Conservation (phyloP, 805 yeast genomes). For the Blastobotrys terrestris region DNA sequence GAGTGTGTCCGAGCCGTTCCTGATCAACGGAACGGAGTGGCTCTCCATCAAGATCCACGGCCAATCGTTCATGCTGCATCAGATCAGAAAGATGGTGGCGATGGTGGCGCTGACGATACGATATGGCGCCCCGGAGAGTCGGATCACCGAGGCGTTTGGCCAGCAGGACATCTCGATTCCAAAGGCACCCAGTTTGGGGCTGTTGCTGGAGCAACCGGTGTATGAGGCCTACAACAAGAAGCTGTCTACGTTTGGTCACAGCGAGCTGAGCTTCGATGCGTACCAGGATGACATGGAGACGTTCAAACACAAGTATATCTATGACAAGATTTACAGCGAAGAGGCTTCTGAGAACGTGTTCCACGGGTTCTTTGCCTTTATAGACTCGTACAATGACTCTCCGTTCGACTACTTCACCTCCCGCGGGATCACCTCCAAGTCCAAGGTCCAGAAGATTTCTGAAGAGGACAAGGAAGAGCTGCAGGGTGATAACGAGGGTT, state of each 20-base stretch:
- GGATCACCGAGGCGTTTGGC: conserved; percentile 74
- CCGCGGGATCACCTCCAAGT: conserved; percentile 23
- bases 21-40: conserved; percentile 95
- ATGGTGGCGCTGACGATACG: conserved; percentile 85
- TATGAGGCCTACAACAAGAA: conserved; percentile 76
- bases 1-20: conserved; percentile 79
- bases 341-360: conserved; percentile 84
- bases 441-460: conserved; percentile 22
- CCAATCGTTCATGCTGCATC: conserved; percentile 97
- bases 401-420: conserved; percentile 49
- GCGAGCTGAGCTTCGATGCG: conserved; percentile 59
- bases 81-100: conserved; percentile 95
- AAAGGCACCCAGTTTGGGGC: conserved; percentile 94
- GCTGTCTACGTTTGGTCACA: conserved; percentile 70
- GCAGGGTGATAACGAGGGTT: conserved; percentile 30
- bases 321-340: conserved; percentile 86
- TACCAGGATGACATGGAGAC: conserved; percentile 68
- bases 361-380: conserved; percentile 84
- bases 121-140: conserved; percentile 72
- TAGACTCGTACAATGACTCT: conserved; percentile 73
- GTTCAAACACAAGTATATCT: conserved; percentile 82
- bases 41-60: conserved; percentile 93
- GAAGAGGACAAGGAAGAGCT: conserved; percentile 30
- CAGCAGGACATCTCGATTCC: conserved; percentile 79
- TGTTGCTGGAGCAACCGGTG: conserved; percentile 85